A percentile compares a stretch with the other conserved stretches of the same genome.
Evolutionary conservation across 2,329 filamentous ascomycete genomes (phyloP).

Genomic region (Akanthomyces dipterigenus): DNA sequence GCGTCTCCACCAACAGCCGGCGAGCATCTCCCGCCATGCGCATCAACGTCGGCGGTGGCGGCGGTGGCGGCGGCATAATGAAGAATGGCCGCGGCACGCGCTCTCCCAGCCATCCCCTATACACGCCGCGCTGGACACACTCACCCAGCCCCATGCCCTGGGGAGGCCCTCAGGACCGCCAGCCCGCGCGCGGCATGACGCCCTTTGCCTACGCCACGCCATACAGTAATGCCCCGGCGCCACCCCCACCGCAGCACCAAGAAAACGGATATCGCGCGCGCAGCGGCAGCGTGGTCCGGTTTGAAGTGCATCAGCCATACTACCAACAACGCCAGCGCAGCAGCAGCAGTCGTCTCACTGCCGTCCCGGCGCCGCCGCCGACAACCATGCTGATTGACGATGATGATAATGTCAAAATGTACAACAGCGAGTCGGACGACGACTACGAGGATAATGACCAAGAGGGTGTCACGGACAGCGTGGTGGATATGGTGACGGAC

Average conservation of each 20-base stretch:
- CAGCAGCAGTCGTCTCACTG: constrained; percentile 23
- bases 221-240: constrained; percentile 53
- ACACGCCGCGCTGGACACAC: constrained; percentile 50
- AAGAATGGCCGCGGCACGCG: constrained; percentile 46
- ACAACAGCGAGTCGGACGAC: constrained; percentile 29
- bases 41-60: constrained; percentile 20
- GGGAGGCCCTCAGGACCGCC: constrained; percentile 25
- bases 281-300: constrained; percentile 23
- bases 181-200: constrained; percentile 36
- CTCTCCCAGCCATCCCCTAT: constrained; percentile 48
- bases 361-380: background rate
- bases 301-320: constrained; percentile 24
- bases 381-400: background rate
- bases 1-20: constrained; percentile 36
- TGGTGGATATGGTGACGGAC: constrained; percentile 24
- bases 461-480: constrained; percentile 15
- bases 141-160: constrained; percentile 38
- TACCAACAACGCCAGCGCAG: constrained; percentile 27
- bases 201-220: constrained; percentile 73
- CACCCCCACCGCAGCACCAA: background rate
- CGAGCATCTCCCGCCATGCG: constrained; percentile 26
- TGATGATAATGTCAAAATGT: constrained; percentile 26
- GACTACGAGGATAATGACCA: constrained; percentile 21
- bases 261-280: constrained; percentile 31
- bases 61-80: constrained; percentile 27